These are phyloP conservation scores for Dactylellina sp. DNA, from an alignment of 2,329 filamentous ascomycete species.

Conservation along the genomic window DNA sequence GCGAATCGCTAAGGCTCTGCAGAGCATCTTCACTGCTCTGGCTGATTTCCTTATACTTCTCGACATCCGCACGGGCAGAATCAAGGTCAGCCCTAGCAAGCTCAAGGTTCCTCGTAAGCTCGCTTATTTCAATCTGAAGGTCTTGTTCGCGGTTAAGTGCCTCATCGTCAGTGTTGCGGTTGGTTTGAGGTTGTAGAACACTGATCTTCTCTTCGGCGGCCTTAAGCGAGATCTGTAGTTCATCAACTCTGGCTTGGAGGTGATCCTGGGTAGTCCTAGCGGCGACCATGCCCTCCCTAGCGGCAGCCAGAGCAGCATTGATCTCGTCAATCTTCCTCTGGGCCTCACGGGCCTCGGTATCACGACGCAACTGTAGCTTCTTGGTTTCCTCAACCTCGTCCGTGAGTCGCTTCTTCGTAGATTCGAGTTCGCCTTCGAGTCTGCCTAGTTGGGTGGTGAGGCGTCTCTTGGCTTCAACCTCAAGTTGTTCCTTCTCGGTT, in stretches of 20 bases:
- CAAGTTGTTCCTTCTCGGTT: constrained; percentile 88
- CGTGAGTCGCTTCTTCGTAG: constrained; percentile 83
- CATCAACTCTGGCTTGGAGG: constrained; percentile 86
- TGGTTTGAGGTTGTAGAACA: constrained; percentile 78
- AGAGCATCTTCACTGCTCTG: constrained; percentile 89
- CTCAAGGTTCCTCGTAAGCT: constrained; percentile 88
- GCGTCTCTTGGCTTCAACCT: constrained; percentile 83
- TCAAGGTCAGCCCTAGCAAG: constrained; percentile 83
- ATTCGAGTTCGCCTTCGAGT: constrained; percentile 81
- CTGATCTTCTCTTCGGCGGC: constrained; percentile 88
- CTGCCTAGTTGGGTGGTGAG: constrained; percentile 81
- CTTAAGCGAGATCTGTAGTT: constrained; percentile 86
- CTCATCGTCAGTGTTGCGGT: constrained; percentile 69
- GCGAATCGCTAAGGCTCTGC: constrained; percentile 79
- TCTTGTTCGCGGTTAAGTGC: constrained; percentile 79
- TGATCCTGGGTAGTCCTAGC: constrained; percentile 90
- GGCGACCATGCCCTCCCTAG: constrained; percentile 85
- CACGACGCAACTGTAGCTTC: constrained; percentile 83
- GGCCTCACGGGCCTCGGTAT: constrained; percentile 87
- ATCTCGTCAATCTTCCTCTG: constrained; percentile 95
- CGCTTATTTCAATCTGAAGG: constrained; percentile 82
- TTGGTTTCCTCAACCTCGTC: constrained; percentile 86
- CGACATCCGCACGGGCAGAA: constrained; percentile 80
- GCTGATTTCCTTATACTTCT: constrained; percentile 89
- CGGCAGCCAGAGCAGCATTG: constrained; percentile 79